Percentiles rank a stretch among this genome's conserved stretches.
These are phyloP conservation scores for Ascosphaera apis DNA, from an alignment of 2,329 filamentous ascomycete species.

Conservation along the genomic window DNA sequence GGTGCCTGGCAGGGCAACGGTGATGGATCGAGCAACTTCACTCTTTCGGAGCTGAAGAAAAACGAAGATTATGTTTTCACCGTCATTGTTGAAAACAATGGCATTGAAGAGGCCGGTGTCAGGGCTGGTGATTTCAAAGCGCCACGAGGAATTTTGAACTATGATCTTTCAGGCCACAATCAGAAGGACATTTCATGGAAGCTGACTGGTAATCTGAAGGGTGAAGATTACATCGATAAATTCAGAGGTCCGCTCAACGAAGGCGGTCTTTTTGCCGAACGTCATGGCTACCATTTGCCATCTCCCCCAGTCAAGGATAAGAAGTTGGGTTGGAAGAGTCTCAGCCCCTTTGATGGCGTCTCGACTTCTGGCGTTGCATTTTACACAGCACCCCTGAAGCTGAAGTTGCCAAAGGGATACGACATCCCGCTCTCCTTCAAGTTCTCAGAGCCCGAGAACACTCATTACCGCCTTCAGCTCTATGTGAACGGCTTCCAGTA, in stretches of 20 bases:
- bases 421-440: slow-evolving; percentile 32
- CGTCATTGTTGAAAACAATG: slow-evolving; percentile 49
- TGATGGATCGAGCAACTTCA: slow-evolving; percentile 16
- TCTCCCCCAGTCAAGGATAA: slow-evolving; percentile 15
- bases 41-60: slow-evolving; percentile 27
- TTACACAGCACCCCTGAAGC: slow-evolving; percentile 28
- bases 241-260: slow-evolving; percentile 33
- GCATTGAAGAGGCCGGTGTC: slow-evolving; percentile 41
- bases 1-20: slow-evolving; percentile 10
- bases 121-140: slow-evolving; percentile 36
- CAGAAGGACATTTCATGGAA: slow-evolving; percentile 26
- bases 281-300: slow-evolving; percentile 33
- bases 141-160: slow-evolving; percentile 31
- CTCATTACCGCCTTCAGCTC: slow-evolving; percentile 36
- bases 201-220: slow-evolving; percentile 34
- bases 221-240: slow-evolving; percentile 29
- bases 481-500: slow-evolving; percentile 62
- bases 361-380: slow-evolving; percentile 26
- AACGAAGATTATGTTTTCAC: slow-evolving; percentile 40
- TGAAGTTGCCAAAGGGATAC: slow-evolving; percentile 28
- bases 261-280: slow-evolving; percentile 31
- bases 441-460: slow-evolving; percentile 26
- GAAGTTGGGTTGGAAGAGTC: slow-evolving; percentile 11
- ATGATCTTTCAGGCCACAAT: slow-evolving; percentile 17
- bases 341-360: slow-evolving; percentile 19